Conservation (phyloP, 2,329 filamentous ascomycete species). For the Neofusicoccum parvum region DNA sequence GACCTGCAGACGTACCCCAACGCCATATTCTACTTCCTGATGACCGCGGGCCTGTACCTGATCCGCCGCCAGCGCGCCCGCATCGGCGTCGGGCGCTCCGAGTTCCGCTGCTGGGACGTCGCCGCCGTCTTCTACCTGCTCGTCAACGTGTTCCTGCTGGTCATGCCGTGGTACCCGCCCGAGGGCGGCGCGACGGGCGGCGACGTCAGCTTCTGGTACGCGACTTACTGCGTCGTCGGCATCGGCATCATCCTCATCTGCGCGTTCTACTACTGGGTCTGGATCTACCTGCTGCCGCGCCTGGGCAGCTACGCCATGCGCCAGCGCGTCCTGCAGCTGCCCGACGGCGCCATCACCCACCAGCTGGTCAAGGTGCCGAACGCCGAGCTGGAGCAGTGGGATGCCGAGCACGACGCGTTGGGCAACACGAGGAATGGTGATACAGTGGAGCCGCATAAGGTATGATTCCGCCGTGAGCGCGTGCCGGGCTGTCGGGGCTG, state of each 20-base stretch:
- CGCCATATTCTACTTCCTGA: conserved; percentile 59
- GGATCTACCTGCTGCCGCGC: conserved; percentile 33
- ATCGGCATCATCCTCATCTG: conserved; percentile 43
- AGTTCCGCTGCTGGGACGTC: conserved; percentile 64
- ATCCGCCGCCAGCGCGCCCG: conserved; percentile 60
- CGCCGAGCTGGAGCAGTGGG: conserved; percentile 32
- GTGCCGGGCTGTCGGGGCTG: too few relatives aligned
- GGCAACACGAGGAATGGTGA: conserved; percentile 24
- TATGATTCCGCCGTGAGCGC: not conserved
- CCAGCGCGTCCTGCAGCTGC: conserved; percentile 31
- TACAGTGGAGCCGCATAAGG: not conserved
- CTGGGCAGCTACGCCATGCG: conserved; percentile 30
- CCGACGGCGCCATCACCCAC: conserved; percentile 33
- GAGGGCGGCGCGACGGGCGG: conserved; percentile 23
- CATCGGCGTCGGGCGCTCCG: conserved; percentile 58
- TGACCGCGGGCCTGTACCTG: conserved; percentile 61
- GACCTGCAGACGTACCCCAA: conserved; percentile 71
- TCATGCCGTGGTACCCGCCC: conserved; percentile 59
- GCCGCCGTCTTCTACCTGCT: conserved; percentile 60
- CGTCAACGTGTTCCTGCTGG: conserved; percentile 58
- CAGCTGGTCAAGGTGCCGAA: conserved; percentile 31
- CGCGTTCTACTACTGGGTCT: conserved; percentile 35
- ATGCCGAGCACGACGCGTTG: conserved; percentile 34
- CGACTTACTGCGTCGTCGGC: conserved; percentile 57
- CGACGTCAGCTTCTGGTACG: conserved; percentile 48